Base-by-base conservation (phyloP, 805 yeast genomes). In the Starmerella geochares region DNA sequence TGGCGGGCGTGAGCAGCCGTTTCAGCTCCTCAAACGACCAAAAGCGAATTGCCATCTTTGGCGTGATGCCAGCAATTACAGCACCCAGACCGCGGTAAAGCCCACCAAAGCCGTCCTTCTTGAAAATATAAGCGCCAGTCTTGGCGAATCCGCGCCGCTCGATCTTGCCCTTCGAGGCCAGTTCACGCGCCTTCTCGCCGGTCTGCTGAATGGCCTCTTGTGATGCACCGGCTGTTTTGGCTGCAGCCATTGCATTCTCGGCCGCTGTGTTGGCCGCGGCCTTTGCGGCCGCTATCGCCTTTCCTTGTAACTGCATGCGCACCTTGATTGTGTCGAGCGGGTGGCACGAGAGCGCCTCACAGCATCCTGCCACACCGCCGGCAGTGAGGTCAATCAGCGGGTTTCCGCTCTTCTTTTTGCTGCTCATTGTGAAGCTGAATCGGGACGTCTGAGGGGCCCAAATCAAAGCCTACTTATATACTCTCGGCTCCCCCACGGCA, bases 271-370 rank as follows among this genome's bases (percentile, higher is more conserved):
- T 31, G 16, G 46, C 46, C 37, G 46, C 46, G 6, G 35, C 27
- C 25, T 49, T 47, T 5, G 58, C 62, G 17, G 61, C 58, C 39
- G 58, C 61, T 23, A 64, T 64, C 43, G 76, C 73, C 63, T 80
- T 81, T 62, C 78, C 78, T 65, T 83, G 81, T 60, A 90, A 75
- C 68, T 90, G 97, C 97, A 90, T 90, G 64, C 97, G 79, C 54
- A 90, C 98, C 69, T 90, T 90, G 65, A 90, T 85, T 36, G 98
- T 90, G 66, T 90, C 98, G 60, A 90, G 76, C n/a, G 97, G 97
- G 67, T 90, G 98, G 67, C 98, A 90, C 66, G 90, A 80, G 55
- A 92, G 74, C n/a, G 97, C 98, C 73, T 90, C 98, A 64, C 88
- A 86, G 53, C 90, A 73, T 52, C 98, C 98, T 13, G 98, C 98